phyloP scores from a whole-genome alignment of 768 basidiomycete genomes.

The Boletus rufocinnamomeus region DNA sequence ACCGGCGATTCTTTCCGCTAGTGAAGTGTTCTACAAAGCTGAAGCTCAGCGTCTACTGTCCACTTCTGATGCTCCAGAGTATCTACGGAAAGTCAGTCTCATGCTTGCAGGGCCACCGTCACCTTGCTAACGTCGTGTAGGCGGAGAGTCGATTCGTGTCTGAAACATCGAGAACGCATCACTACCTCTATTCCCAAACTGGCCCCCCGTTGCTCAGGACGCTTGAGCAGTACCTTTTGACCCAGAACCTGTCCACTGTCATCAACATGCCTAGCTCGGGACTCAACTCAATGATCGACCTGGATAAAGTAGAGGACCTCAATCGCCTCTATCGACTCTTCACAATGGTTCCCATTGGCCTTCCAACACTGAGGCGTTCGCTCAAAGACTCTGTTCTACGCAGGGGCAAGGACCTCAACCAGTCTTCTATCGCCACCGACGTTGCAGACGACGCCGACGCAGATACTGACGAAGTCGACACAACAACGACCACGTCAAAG shows the following conservation, averaged over 20 bases:
- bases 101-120: background rate
- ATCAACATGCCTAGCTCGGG: constrained; percentile 84
- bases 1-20: constrained; percentile 76
- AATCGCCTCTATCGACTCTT: constrained; percentile 79
- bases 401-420: constrained; percentile 82
- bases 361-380: constrained; percentile 60
- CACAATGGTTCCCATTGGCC: constrained; percentile 63
- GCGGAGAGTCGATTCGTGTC: constrained; percentile 78
- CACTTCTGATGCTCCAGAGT: constrained; percentile 79
- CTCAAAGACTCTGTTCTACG: constrained; percentile 71
- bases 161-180: constrained; percentile 81
- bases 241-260: constrained; percentile 72
- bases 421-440: constrained; percentile 48
- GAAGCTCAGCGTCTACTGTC: constrained; percentile 75
- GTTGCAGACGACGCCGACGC: constrained; percentile 36
- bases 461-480: constrained; percentile 39
- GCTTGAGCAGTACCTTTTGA: constrained; percentile 74
- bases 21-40: constrained; percentile 71
- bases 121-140: constrained; percentile 42
- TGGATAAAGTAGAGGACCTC: constrained; percentile 74
- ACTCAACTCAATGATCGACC: constrained; percentile 83
- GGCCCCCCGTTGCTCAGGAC: constrained; percentile 67
- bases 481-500: constrained; percentile 38
- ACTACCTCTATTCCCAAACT: constrained; percentile 83
- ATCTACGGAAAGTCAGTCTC: constrained; percentile 68